Evolutionary conservation across 2,329 filamentous ascomycete species (phyloP).

Genomic region (Madurella fahalii): DNA sequence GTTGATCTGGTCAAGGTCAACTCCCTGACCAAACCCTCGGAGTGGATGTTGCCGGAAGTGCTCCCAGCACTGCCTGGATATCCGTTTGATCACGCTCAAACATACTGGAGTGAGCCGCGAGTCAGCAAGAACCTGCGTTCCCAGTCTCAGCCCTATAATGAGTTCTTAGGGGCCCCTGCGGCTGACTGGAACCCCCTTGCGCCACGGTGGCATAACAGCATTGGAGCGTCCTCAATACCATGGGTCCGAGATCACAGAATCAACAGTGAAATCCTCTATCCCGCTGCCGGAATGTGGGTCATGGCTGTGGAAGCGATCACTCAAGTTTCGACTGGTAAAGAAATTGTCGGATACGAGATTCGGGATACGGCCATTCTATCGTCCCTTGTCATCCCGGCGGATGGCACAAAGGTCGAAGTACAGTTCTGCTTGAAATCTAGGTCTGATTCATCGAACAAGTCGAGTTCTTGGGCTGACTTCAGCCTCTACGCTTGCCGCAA

Average conservation of each 20-base stretch:
- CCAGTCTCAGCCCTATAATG: conserved; percentile 22
- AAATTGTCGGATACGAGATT: too few species aligned
- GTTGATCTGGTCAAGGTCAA: not conserved
- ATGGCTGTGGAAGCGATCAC: conserved; percentile 28
- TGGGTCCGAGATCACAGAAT: conserved; percentile 45
- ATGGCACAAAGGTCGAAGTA: too few species aligned
- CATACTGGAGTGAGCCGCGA: conserved; percentile 37
- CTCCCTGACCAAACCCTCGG: not conserved
- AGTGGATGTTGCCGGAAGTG: too few species aligned
- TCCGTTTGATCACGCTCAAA: conserved; percentile 36
- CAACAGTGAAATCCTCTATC: conserved; percentile 30
- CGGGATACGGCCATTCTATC: too few species aligned
- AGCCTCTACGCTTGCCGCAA: too few species aligned
- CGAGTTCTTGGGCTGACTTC: too few species aligned
- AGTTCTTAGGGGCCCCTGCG: conserved; percentile 27
- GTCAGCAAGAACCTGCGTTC: conserved; percentile 32
- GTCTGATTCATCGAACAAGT: too few species aligned
- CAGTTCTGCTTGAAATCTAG: too few species aligned
- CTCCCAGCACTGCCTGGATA: conserved; percentile 32
- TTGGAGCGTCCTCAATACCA: conserved; percentile 37
- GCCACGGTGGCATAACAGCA: conserved; percentile 44
- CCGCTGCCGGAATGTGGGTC: conserved; percentile 34
- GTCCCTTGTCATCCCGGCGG: too few species aligned
- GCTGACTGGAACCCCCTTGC: conserved; percentile 30
- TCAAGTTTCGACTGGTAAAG: too few species aligned